phyloP scores from a whole-genome alignment of 768 basidiomycete genomes.

The Pisolithus orientalis region DNA sequence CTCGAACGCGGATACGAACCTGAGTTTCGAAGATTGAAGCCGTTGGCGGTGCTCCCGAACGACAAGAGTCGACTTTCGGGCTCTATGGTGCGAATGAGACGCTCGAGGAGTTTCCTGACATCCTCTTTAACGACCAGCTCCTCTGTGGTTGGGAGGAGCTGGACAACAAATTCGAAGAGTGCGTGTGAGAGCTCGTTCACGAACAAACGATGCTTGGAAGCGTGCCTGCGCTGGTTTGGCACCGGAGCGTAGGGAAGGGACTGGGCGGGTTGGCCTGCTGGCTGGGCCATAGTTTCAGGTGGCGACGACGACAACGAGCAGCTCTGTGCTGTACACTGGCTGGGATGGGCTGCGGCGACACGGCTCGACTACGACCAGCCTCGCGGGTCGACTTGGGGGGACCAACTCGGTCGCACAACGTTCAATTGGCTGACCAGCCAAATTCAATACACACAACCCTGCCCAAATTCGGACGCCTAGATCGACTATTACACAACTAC shows the following conservation, averaged over 20 bases:
- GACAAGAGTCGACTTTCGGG: conserved; percentile 85
- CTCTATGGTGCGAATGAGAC: conserved; percentile 92
- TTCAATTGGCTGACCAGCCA: conserved; percentile 13
- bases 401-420: conserved; percentile 22
- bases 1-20: conserved; percentile 40
- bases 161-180: conserved; percentile 90
- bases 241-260: conserved; percentile 21
- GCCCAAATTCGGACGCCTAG: conserved; percentile 22
- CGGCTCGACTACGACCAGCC: too few species aligned
- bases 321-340: conserved; percentile 2
- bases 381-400: conserved; percentile 17
- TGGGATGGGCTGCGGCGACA: conserved; percentile 3
- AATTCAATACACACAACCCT: conserved; percentile 5
- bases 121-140: conserved; percentile 95
- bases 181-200: conserved; percentile 79
- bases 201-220: conserved; percentile 55
- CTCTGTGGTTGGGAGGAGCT: conserved; percentile 82
- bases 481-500: neutral
- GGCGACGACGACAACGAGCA: conserved; percentile 2
- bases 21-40: conserved; percentile 93
- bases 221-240: conserved; percentile 33
- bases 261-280: conserved; percentile 18
- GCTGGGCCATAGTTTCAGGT: conserved; percentile 22
- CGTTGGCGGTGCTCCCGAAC: conserved; percentile 96
- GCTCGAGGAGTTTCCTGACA: conserved; percentile 89